Base-by-base conservation (phyloP, 192 early-diverging fungal species). In the Coemansia nantahalensis region DNA sequence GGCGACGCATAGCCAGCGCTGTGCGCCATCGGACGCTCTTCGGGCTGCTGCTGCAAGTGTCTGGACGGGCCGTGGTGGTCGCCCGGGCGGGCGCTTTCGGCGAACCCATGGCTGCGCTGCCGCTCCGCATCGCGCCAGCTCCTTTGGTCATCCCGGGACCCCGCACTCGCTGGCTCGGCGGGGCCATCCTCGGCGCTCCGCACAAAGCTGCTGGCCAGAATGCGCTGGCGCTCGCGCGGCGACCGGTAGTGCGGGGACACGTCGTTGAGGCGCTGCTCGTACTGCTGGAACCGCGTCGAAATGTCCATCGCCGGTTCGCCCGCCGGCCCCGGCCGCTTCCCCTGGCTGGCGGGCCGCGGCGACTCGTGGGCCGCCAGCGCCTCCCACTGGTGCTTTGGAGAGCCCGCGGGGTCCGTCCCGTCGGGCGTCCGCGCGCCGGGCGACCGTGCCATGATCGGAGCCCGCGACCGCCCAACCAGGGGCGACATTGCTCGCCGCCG, bases 281-380 rank as follows among this genome's bases (percentile, higher is more conserved):
- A 56, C 41, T 66, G 58, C 70, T 74, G 62, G 42, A 62, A 66
- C 43, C 63, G 57, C 10, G 59, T 38, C 12, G 59, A 52, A 10
- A 52, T 52, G 7, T 73, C 62, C 58, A 58, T 45, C 1, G 62
- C 62, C 43, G 67, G 48, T 16, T 64, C 68, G 15, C 59, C 48
- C 16, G 56, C 19, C 13, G 57, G 18, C 4, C 54, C 39, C 7
- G 48, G 39, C 23, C 58, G 57, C 37, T 43, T 49, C 4, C 53
- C 62, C 6, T 44, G 31, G 34, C 33, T 30, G 31, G 59, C 39
- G 16, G 45, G 26, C 26, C 47, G 39, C 11, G 61, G 53, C 18
- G 47, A 55, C 3, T 39, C 46, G 16, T 43, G 37, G 8, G 39
- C 7, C 26, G 26, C 26, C 26, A 7, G 26, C 26, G 7, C 26